Base-by-base conservation (phyloP, 2,329 filamentous ascomycete species). In the Ascochyta pisi region DNA sequence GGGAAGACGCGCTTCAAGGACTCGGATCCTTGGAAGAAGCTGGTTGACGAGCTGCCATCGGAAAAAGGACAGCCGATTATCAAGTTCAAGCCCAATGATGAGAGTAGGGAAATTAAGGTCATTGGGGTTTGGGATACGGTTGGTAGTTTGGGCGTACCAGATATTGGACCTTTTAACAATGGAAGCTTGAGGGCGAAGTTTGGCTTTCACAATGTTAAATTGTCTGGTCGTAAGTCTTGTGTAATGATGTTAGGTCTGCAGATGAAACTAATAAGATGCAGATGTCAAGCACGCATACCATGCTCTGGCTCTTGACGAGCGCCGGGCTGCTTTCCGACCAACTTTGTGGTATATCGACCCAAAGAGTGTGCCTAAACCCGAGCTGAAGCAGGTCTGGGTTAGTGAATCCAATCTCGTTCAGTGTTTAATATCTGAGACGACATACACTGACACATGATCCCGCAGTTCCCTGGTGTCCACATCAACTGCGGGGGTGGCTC, bases 291-390 rank as follows among this genome's bases (percentile, higher is more conserved):
- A 84, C 60, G 83, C 82, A 6, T 85, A 80, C 61, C 83, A 85
- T 39, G 83, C 82, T 2, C 63, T 85, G 1, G 83, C 82, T 4
- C 67, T 85, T 0, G 82, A 85, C 35, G 83, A 85, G 61, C 78
- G 78, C 33, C 78, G 83, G 5, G 72, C 68, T n/a, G 78, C 82
- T 1, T 85, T 83, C 63, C 74, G 76, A 0, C 83, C 83, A 0
- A 82, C 82, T 1, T 66, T 85, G 0, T 85, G 82, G 82, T 74
- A 74, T 35, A 72, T 75, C 61, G 79, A 58, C 58, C 69, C 68
- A 6, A 47, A 57, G 64, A 62, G 67, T 42, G 69, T 76, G 71
- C 58, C 67, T 37, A 53, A 75, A 38, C 78, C 53, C 5, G 71
- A 76, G 33, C 43, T 84, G 37, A 78, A 78, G 43, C 82, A 84